Conservation (phyloP, 495 filamentous ascomycete genomes). For the Penicillium paradoxum region DNA sequence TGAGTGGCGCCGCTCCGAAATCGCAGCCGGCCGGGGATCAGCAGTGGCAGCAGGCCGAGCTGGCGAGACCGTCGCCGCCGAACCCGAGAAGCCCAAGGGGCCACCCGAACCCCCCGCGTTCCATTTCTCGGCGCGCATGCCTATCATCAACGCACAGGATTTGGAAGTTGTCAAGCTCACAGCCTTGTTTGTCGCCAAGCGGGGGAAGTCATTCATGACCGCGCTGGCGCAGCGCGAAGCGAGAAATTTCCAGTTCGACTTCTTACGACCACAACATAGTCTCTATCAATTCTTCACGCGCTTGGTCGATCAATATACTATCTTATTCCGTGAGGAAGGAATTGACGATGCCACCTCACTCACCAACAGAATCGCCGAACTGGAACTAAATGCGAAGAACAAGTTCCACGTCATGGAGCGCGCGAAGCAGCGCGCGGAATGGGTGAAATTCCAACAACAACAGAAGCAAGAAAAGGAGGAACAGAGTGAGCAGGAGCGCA, state of each 20-base stretch:
- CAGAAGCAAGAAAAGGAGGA: conserved; percentile 89
- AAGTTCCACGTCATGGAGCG: conserved; percentile 74
- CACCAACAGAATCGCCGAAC: conserved; percentile 63
- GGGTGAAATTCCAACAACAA: conserved; percentile 74
- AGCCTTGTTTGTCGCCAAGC: conserved; percentile 83
- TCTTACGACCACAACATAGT: conserved; percentile 90
- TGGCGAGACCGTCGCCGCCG: conserved; percentile 55
- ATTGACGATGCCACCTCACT: conserved; percentile 64
- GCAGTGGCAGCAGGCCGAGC: conserved; percentile 71
- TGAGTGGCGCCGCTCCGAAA: conserved; percentile 80
- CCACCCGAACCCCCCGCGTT: conserved; percentile 86
- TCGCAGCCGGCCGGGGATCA: conserved; percentile 77
- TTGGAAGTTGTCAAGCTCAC: conserved; percentile 88
- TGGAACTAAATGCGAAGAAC: conserved; percentile 72
- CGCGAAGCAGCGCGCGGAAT: conserved; percentile 80
- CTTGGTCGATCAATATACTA: conserved; percentile 90
- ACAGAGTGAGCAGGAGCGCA: conserved; percentile 74
- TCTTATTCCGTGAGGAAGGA: conserved; percentile 63
- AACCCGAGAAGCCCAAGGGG: conserved; percentile 67
- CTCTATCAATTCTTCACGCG: conserved; percentile 92
- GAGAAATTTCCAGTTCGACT: conserved; percentile 94
- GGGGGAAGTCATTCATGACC: conserved; percentile 87
- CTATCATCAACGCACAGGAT: conserved; percentile 93
- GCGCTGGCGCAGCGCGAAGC: conserved; percentile 80
- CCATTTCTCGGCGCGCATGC: conserved; percentile 94